These are phyloP conservation scores for Botryobasidium botryosum DNA, from an alignment of 768 basidiomycete genomes.

Conservation along the genomic window DNA sequence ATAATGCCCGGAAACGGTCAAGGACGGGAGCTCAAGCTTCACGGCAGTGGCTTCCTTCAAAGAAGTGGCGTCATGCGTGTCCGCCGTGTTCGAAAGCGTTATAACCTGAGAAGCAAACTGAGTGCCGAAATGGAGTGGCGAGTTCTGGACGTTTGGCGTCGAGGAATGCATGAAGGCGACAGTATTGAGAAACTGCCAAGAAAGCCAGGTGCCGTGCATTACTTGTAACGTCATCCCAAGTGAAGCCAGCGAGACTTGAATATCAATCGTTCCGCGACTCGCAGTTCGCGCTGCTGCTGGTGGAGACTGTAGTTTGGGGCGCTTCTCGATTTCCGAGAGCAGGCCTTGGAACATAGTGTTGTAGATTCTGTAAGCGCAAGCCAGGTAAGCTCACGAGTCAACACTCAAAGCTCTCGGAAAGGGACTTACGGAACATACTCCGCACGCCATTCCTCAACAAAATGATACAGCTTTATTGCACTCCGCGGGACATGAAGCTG, in stretches of 20 bases:
- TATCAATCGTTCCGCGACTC: slow-evolving; percentile 17
- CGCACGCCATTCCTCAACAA: slow-evolving; percentile 66
- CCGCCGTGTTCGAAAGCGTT: slow-evolving; percentile 23
- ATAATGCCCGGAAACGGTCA: slow-evolving; percentile 43
- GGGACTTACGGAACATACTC: slow-evolving; percentile 49
- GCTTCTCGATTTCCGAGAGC: slow-evolving; percentile 40
- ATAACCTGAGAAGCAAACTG: slow-evolving; percentile 46
- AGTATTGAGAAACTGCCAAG: slow-evolving; percentile 45
- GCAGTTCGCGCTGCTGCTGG: not conserved
- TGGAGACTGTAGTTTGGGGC: slow-evolving; percentile 17
- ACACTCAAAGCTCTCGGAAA: not conserved
- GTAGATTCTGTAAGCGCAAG: slow-evolving; percentile 20
- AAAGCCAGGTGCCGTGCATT: slow-evolving; percentile 78
- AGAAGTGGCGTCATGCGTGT: not conserved
- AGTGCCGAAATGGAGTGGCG: slow-evolving; percentile 34
- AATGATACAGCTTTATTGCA: slow-evolving; percentile 59
- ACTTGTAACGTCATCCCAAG: slow-evolving; percentile 54
- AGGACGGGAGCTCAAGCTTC: slow-evolving; percentile 46
- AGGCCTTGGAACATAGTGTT: slow-evolving; percentile 49
- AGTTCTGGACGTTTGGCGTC: slow-evolving; percentile 16
- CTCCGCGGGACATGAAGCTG: slow-evolving; percentile 48
- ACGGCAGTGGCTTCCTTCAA: slow-evolving; percentile 26
- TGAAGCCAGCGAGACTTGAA: slow-evolving; percentile 35
- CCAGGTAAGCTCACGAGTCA: not conserved
- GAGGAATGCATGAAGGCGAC: slow-evolving; percentile 32